Conservation (phyloP, 306 rosid genomes). For the Aeschynomene evenia region DNA sequence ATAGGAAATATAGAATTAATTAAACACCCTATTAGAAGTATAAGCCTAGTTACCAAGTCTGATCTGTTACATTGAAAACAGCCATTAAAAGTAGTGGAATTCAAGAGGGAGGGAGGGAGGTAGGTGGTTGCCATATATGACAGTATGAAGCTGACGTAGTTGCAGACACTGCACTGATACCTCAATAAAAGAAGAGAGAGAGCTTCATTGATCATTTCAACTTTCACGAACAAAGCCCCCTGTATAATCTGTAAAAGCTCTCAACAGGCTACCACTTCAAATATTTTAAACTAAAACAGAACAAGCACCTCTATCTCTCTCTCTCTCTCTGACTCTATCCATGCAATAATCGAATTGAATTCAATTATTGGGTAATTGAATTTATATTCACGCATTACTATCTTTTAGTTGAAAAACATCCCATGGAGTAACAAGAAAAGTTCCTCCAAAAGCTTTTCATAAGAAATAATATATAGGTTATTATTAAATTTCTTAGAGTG, state of each 20-base stretch:
- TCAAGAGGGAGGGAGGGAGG: background rate
- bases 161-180: conserved; percentile 2
- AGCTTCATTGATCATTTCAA: background rate
- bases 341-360: too few species aligned
- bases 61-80: background rate
- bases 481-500: background rate
- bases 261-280: background rate
- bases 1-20: background rate
- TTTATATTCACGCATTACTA: too few species aligned
- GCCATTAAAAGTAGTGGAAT: background rate
- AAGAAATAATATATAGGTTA: background rate
- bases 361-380: background rate
- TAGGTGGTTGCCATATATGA: background rate
- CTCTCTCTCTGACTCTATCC: too few species aligned
- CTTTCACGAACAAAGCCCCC: background rate
- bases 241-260: background rate
- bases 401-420: too few species aligned
- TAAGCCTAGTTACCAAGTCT: background rate
- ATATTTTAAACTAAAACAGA: background rate
- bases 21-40: background rate
- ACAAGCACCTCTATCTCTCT: background rate
- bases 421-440: too few species aligned
- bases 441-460: background rate
- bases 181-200: background rate
- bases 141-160: background rate